phyloP scores from a whole-genome alignment of 805 yeast species.

The Kodamaea leandrae region DNA sequence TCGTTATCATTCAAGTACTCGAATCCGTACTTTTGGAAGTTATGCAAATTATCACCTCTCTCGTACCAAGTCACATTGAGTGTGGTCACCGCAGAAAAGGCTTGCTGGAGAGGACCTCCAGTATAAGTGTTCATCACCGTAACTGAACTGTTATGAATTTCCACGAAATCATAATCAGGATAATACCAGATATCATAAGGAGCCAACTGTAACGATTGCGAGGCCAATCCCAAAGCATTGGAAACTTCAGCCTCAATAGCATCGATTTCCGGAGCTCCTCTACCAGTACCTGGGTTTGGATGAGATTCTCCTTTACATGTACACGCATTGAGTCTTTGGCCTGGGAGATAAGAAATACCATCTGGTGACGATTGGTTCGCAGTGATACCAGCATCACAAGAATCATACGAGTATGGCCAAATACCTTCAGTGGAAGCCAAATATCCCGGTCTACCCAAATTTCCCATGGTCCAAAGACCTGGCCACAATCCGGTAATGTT shows the following conservation, averaged over 20 bases:
- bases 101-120: constrained; percentile 95
- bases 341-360: constrained; percentile 83
- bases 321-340: constrained; percentile 75
- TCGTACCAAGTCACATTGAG: constrained; percentile 84
- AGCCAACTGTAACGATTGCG: constrained; percentile 91
- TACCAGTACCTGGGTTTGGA: constrained; percentile 82
- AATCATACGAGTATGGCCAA: constrained; percentile 89
- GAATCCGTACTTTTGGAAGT: constrained; percentile 71
- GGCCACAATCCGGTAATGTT: constrained; percentile 89
- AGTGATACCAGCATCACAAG: constrained; percentile 93
- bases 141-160: constrained; percentile 62
- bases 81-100: constrained; percentile 78
- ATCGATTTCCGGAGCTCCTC: constrained; percentile 97
- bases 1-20: constrained; percentile 71
- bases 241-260: constrained; percentile 80
- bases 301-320: constrained; percentile 82
- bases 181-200: constrained; percentile 93
- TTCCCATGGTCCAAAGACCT: constrained; percentile 94
- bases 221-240: constrained; percentile 64
- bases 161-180: constrained; percentile 82
- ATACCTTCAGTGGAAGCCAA: constrained; percentile 85
- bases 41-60: constrained; percentile 47
- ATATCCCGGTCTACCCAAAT: constrained; percentile 89
- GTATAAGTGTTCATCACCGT: constrained; percentile 83
- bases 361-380: constrained; percentile 89